Base-by-base conservation (phyloP, 2,329 filamentous ascomycete species). In the Fusarium compactum region DNA sequence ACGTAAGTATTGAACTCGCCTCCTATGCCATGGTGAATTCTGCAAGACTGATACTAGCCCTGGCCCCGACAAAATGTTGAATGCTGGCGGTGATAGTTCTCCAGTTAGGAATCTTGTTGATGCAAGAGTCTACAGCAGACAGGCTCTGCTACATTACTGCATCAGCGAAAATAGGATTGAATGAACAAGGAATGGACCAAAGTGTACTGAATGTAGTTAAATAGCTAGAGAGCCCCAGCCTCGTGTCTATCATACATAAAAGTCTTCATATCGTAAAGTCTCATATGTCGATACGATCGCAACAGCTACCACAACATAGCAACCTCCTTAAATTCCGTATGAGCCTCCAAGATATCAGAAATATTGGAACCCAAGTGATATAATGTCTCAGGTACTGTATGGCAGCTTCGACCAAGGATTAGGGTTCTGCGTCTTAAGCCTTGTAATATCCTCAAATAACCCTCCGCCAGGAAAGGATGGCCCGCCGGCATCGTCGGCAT, bases 241-340 rank as follows among this genome's bases (percentile, higher is more conserved):
- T 24, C 3, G 3, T 0, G 18, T 38, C 34, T n/a, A 38, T 7
- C 6, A 1, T 38, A 38, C 6, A n/a, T n/a, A n/a, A n/a, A 18
- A 38, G 1, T 38, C 1, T n/a, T 12, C 0, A 7, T 38, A 12
- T 38, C 10, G 18, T 6, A n/a, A n/a, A 1, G 34, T 2, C 34
- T n/a, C 18, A n/a, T n/a, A n/a, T 4, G 4, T 7, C 6, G 18
- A 38, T 6, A n/a, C 6, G 2, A 38, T 38, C 3, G 10, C 3
- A 0, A n/a, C 34, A n/a, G 0, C 34, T 38, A 38, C 18, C 34
- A 38, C 3, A 38, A 3, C 6, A n/a, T 38, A n/a, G 6, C 18
- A n/a, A 12, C 3, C 34, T 10, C 16, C 9, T 4, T 1, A 18
- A 2, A 38, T 38, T 1, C 5, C 32, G 1, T 0, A 38, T 18